A percentile compares a stretch with the other conserved stretches of the same genome.
These are phyloP conservation scores for Talaromyces sp. DNA, from an alignment of 2,329 filamentous ascomycete genomes.

Conservation along the genomic window DNA sequence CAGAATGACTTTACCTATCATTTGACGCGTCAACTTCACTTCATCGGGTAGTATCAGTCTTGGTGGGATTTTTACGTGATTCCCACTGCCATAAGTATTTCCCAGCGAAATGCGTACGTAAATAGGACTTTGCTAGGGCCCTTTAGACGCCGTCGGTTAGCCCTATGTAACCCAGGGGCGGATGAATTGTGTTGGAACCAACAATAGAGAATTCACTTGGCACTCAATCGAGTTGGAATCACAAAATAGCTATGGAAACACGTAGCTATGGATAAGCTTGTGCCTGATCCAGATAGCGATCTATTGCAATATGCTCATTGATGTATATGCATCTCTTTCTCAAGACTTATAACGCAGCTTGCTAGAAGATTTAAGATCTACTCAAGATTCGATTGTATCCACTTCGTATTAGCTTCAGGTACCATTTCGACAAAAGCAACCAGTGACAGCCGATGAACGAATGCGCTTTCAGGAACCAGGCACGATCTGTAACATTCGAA, in stretches of 20 bases:
- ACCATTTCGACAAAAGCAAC: background rate
- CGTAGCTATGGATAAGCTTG: background rate
- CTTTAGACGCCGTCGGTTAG: background rate
- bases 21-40: background rate
- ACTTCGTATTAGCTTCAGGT: background rate
- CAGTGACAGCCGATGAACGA: background rate
- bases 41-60: background rate
- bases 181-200: background rate
- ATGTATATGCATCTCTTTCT: too few species aligned
- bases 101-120: background rate
- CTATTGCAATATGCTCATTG: background rate
- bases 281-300: background rate
- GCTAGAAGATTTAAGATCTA: background rate
- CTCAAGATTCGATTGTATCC: background rate
- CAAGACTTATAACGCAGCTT: background rate
- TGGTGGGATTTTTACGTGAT: background rate
- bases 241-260: background rate
- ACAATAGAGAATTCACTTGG: background rate
- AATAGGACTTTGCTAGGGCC: background rate
- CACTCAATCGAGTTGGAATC: too few species aligned
- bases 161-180: constrained; percentile 4
- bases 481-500: background rate
- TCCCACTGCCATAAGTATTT: background rate
- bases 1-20: background rate
- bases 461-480: background rate